Evolutionary conservation across 2,329 filamentous ascomycete species (phyloP).

Genomic region (Colletotrichum sp.): DNA sequence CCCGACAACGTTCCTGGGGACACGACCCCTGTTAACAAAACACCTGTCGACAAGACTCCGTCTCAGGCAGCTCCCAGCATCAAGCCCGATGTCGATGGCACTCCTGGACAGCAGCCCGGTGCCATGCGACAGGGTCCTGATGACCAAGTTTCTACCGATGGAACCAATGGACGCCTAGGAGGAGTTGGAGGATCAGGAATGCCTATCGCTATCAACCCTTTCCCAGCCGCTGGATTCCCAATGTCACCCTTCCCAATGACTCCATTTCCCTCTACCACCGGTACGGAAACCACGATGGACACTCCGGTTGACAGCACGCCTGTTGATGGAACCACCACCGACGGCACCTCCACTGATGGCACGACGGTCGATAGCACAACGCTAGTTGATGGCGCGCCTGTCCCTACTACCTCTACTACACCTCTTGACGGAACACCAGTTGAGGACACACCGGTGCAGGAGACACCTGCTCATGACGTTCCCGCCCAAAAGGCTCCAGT

Average conservation of each 20-base stretch:
- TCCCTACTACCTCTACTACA: background rate
- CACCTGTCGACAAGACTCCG: background rate
- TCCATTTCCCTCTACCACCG: background rate
- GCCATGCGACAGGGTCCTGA: background rate
- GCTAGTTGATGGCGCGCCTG: background rate
- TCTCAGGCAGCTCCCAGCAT: background rate
- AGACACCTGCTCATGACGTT: background rate
- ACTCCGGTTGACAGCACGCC: background rate
- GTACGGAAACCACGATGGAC: background rate
- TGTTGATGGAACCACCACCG: background rate
- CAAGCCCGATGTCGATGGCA: background rate
- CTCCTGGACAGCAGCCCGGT: background rate
- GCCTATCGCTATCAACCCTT: background rate
- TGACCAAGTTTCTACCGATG: background rate
- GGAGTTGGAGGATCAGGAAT: background rate
- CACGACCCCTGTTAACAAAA: background rate
- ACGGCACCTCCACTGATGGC: background rate
- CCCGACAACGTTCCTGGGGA: background rate
- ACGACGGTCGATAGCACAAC: background rate
- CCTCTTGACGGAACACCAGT: background rate
- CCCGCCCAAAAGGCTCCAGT: accelerated
- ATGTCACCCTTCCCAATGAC: background rate
- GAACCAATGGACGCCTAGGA: accelerated
- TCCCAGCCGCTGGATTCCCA: background rate
- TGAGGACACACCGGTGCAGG: background rate